Evolutionary conservation across 371 early-diverging fungal species (phyloP), one percentile per base, ranked within the genome.

Genomic region (Circinella umbellata): DNA sequence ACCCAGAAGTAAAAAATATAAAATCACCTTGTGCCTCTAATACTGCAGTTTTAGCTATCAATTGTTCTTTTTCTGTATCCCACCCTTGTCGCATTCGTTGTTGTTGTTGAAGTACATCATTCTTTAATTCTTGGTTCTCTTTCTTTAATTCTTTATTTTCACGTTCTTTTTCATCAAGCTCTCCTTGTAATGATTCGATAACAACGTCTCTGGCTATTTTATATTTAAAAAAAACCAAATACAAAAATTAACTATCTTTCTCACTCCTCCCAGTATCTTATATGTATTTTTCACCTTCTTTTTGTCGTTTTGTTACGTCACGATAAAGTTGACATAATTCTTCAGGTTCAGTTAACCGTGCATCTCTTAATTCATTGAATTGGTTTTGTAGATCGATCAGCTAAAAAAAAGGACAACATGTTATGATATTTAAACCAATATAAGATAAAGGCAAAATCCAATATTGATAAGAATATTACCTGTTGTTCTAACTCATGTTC

Each of bases 321-420:
- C 47, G 49, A 46, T 54, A 62, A 15, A 27, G 37, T 35, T 66
- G 61, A 11, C 42, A 42, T 11, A 42, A 11, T 49, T 55, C 20
- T 59, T 73, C 73, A 17, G 73, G 65, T 37, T 69, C 69, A 27
- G 73, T 69, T 27, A 37, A 66, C 42, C 69, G 66, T 18, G 69
- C 7, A 49, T 57, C 27, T 2, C 46, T 63, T 0, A 73, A 57
- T 5, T 55, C 46, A 4, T 73, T 69, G 36, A 42, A 73, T 20
- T 69, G 37, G 11, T 66, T 37, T 37, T 67, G n/a, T 51, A 51
- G 15, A 13, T 51, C 11, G 42, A 42, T 6, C 42, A 42, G 42
- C 42, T 42, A 11, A 42, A 42, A 42, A 42, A 42, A 42, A 42
- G 11, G 11, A 42, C 42, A 42, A 42, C 11, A 3, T 3, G 27